Percentiles rank a stretch among this genome's conserved stretches.
Evolutionary conservation across 805 yeast genomes (phyloP).

Genomic region (Myxozyma melibiosi): DNA sequence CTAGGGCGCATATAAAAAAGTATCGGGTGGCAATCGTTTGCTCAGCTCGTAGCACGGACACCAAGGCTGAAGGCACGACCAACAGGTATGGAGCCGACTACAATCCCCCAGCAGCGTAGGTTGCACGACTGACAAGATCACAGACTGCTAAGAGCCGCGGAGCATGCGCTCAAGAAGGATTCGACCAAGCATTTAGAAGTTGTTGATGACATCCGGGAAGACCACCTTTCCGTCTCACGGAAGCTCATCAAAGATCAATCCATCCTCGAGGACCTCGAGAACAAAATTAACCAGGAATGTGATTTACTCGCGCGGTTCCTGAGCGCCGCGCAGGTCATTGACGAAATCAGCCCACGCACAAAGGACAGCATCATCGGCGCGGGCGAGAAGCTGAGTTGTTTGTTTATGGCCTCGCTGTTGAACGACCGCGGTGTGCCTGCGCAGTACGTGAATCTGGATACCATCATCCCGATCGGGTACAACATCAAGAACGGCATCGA

Average conservation of each 20-base stretch:
- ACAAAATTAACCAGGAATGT: constrained; percentile 66
- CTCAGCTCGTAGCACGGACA: constrained; percentile 87
- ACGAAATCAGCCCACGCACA: constrained; percentile 87
- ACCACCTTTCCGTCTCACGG: constrained; percentile 76
- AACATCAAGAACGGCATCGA: constrained; percentile 63
- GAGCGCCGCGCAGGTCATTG: constrained; percentile 86
- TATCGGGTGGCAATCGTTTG: constrained; percentile 89
- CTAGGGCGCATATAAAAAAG: constrained; percentile 53
- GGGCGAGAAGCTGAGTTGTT: constrained; percentile 91
- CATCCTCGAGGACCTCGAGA: constrained; percentile 57
- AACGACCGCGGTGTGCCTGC: constrained; percentile 81
- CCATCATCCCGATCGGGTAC: constrained; percentile 64
- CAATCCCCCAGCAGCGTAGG: no score
- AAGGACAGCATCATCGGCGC: constrained; percentile 86
- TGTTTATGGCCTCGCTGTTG: constrained; percentile 83
- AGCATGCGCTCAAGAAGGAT: constrained; percentile 50
- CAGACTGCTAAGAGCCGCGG: constrained; percentile 80
- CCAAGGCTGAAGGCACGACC: constrained; percentile 95
- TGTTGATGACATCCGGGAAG: constrained; percentile 69
- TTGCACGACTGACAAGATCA: not conserved
- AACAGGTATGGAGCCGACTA: constrained; percentile 45
- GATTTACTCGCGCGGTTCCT: constrained; percentile 67
- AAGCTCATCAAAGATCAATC: constrained; percentile 49
- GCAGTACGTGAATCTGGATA: constrained; percentile 74
- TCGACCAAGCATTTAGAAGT: constrained; percentile 56